Base-by-base conservation (phyloP, 495 filamentous ascomycete genomes). In the Xylaria venustula region DNA sequence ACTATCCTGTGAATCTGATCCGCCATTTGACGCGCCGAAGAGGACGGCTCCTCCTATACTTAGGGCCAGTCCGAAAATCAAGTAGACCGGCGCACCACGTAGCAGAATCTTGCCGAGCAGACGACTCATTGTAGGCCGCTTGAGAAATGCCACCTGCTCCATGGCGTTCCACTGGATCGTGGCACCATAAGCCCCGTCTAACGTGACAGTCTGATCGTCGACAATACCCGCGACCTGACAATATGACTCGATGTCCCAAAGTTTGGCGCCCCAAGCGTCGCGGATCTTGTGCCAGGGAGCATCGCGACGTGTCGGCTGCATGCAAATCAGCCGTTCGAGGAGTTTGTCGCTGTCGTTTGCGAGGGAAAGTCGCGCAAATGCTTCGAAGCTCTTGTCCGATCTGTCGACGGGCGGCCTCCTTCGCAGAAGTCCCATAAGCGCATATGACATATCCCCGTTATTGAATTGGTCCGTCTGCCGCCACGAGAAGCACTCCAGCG, bases 401-500 rank as follows among this genome's bases (percentile, higher is more conserved):
- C 46, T 62, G 51, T 70, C 71, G 23, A 73, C 66, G 19, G 58
- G 44, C 0, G 73, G 77, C 11, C 79, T 65, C 17, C 70, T 57
- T 20, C 71, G 66, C 9, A 67, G 52, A 17, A 82, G 72, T 2
- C 77, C 75, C 76, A 79, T 80, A 8, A 83, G 61, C 5, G 75
- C 78, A 58, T 82, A 83, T 14, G 73, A 62, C 11, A 72, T 65
- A 49, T 83, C 80, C 2, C 73, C 78, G 0, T 40, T n/a, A 2
- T 37, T 32, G 20, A 37, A 45, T 17, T 40, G 25, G 0, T 5
- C 32, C 14, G 52, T 63, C 17, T 62, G 0, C 2, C 62, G 50
- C 46, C 37, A 26, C 14, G 55, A 52, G 2, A 68, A 62, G 25
- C 61, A 66, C 40, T 61, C 51, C 19, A 65, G 48, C 7, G 57